Base-by-base conservation (phyloP, 208 protist genomes). In the Leptomonas pyrrhocoris region DNA sequence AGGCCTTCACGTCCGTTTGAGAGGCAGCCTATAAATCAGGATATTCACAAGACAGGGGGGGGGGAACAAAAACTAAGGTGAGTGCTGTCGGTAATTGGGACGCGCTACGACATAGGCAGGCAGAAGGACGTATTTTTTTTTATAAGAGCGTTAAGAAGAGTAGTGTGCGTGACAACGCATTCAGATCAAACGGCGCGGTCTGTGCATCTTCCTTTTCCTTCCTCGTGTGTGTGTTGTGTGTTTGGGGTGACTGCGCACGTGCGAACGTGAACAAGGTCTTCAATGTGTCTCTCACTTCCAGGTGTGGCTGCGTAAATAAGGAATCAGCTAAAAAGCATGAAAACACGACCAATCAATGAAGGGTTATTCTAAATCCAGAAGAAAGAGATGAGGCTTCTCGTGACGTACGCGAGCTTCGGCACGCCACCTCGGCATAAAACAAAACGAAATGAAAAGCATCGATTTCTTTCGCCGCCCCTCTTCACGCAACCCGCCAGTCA, bases 301-400 rank as follows among this genome's bases (percentile, higher is more conserved):
- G 50, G 50, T 36, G 50, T 36, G 50, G n/a, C 50, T 36, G 25
- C 23, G 9, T 43, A 31, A 59, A 59, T 23, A 59, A 59, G 54
- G 19, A 45, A 59, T 59, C 28, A 45, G 16, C 18, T 16, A 23
- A 45, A 45, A 40, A 45, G 15, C 54, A 59, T 59, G 19, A 59
- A 59, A 27, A 45, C 15, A 59, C 31, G 34, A 27, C 54, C 42
- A 59, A 45, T 27, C 54, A 59, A 38, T 43, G 34, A 28, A 59
- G 23, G 28, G 54, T 59, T 59, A 45, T 59, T 59, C 54, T 40
- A 59, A 59, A 59, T 59, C 54, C 54, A 59, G 19, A 59, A 45
- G 15, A 9, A 56, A 56, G 6, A 56, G 30, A 36, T 19, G 13
- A 36, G 21, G 12, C 27, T 56, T 30, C 27, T 31, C 27, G 50